These are phyloP conservation scores for Ophiocordyceps robertsii DNA, from an alignment of 2,329 filamentous ascomycete species.

Conservation along the genomic window DNA sequence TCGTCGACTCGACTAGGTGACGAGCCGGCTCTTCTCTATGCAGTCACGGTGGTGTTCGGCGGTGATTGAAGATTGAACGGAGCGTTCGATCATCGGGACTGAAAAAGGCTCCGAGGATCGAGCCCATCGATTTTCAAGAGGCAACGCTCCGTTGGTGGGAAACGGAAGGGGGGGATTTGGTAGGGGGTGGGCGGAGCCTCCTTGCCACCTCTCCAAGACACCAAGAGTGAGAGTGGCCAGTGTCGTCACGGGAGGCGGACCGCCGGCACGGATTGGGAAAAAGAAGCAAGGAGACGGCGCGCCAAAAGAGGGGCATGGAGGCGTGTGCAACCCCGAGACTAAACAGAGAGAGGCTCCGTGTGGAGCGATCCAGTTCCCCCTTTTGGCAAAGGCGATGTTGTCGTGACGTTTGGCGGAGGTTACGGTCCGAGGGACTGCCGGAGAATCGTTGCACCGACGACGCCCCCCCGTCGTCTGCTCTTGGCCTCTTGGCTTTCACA, in stretches of 20 bases:
- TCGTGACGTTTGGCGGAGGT: neutral
- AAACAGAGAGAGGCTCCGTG: neutral
- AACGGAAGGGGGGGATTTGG: too few species aligned
- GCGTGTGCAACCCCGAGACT: neutral
- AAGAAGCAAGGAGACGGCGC: neutral
- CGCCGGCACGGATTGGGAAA: too few species aligned
- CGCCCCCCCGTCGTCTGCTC: too few species aligned
- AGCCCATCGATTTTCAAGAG: conserved; percentile 1
- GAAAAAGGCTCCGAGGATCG: conserved; percentile 4
- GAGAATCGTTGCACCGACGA: neutral
- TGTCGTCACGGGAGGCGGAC: neutral
- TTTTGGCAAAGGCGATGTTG: neutral
- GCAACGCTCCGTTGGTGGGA: neutral
- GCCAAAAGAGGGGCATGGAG: neutral
- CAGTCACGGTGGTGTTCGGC: conserved; percentile 1
- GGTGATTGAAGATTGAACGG: conserved; percentile 5
- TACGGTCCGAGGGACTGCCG: neutral
- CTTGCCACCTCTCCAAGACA: too few species aligned
- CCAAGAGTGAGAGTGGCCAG: too few species aligned
- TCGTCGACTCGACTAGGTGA: neutral
- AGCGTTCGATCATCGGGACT: conserved; percentile 6
- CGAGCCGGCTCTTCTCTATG: too few species aligned
- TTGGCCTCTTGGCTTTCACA: too few species aligned
- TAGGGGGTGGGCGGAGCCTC: too few species aligned
- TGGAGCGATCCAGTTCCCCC: too few species aligned